A percentile compares a stretch with the other conserved stretches of the same genome.
Evolutionary conservation across 345 rosid species (phyloP).

Genomic region (Orychophragmus violaceus): DNA sequence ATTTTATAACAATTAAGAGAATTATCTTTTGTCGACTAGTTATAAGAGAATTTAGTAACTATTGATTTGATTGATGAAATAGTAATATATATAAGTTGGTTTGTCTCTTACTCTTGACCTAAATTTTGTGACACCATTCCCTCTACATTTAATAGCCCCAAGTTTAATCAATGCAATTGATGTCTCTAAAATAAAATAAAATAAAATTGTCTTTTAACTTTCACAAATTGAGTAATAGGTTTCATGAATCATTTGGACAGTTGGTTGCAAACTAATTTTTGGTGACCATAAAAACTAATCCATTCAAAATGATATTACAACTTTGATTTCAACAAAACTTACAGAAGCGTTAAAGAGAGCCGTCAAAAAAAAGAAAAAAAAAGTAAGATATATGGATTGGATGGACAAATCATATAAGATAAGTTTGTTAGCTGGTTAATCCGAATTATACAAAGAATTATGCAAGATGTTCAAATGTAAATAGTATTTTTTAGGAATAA

Average conservation of each 20-base stretch:
- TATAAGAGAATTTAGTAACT: no score
- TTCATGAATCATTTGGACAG: conserved; percentile 1
- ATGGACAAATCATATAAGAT: not conserved
- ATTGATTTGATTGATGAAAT: not conserved
- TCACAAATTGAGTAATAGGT: conserved; percentile 14
- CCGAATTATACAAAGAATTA: not conserved
- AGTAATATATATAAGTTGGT: not conserved
- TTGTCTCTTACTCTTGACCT: not conserved
- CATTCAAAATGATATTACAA: not conserved
- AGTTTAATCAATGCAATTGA: no score
- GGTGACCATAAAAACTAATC: not conserved
- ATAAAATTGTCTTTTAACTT: conserved; percentile 7
- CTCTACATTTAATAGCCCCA: no score
- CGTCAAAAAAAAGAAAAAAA: not conserved
- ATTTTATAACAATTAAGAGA: no score
- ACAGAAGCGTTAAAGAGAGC: no score
- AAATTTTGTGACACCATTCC: not conserved
- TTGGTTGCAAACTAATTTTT: conserved; percentile 20
- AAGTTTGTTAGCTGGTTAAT: not conserved
- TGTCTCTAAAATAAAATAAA: not conserved
- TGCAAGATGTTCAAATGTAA: not conserved
- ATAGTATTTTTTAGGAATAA: not conserved
- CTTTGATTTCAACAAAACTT: not conserved
- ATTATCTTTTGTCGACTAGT: no score
- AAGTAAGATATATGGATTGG: not conserved